These are phyloP conservation scores for Clonostachys chloroleuca DNA, from an alignment of 2,329 filamentous ascomycete genomes.

Conservation along the genomic window DNA sequence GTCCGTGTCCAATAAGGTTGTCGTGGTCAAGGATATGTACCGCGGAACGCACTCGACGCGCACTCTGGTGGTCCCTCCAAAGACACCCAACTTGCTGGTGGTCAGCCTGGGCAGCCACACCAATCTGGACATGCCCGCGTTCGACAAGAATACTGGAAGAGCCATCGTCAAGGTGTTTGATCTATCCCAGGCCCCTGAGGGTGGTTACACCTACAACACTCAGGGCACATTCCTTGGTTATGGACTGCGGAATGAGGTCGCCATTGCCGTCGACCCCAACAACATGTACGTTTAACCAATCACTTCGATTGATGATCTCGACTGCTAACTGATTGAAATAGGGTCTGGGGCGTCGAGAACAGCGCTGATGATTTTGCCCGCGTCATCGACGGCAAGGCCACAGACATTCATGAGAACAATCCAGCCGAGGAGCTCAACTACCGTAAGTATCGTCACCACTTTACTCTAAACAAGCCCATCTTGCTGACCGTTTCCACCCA, in stretches of 20 bases:
- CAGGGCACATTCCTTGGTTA: constrained; percentile 32
- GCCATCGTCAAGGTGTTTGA: constrained; percentile 38
- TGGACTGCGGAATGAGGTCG: constrained; percentile 57
- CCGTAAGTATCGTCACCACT: constrained; percentile 22
- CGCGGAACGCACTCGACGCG: constrained; percentile 31
- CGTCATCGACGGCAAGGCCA: constrained; percentile 32
- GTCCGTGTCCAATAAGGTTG: constrained; percentile 36
- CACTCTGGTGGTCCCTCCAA: constrained; percentile 25
- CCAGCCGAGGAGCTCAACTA: constrained; percentile 65
- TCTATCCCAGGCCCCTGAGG: constrained; percentile 22
- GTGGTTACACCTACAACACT: constrained; percentile 29
- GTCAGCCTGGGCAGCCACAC: constrained; percentile 30
- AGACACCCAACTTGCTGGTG: constrained; percentile 27
- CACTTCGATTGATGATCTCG: neutral
- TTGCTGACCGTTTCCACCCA: neutral
- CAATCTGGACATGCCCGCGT: constrained; percentile 29
- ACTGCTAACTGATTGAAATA: constrained; percentile 1
- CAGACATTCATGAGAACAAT: constrained; percentile 54
- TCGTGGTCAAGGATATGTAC: constrained; percentile 30
- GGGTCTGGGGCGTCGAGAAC: constrained; percentile 46
- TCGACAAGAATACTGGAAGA: constrained; percentile 15
- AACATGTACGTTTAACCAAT: constrained; percentile 8
- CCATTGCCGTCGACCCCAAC: constrained; percentile 45
- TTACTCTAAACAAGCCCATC: neutral
- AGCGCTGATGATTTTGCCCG: constrained; percentile 49